A percentile compares a stretch with the other conserved stretches of the same genome.
Evolutionary conservation across 495 filamentous ascomycete species (phyloP).

Genomic region (Daldinia bambusicola): DNA sequence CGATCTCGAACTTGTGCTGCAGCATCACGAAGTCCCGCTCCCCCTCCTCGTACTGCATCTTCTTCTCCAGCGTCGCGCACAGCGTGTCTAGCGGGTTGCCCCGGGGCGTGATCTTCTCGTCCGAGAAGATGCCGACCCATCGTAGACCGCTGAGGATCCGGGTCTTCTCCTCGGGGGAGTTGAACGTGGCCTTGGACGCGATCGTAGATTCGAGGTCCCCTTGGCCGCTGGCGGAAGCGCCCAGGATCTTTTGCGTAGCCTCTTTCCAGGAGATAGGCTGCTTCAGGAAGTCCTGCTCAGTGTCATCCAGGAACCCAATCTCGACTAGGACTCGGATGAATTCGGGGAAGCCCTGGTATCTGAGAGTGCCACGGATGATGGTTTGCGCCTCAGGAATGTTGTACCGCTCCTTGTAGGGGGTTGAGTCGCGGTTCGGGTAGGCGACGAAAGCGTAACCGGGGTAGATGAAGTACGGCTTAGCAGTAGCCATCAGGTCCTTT

Average conservation of each 20-base stretch:
- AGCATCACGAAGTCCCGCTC: slow-evolving; percentile 80
- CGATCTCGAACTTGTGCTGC: slow-evolving; percentile 93
- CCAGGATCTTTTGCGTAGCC: slow-evolving; percentile 77
- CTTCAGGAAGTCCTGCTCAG: slow-evolving; percentile 68
- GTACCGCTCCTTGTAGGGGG: slow-evolving; percentile 86
- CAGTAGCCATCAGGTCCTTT: slow-evolving; percentile 81
- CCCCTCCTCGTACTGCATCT: slow-evolving; percentile 86
- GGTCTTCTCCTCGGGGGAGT: slow-evolving; percentile 74
- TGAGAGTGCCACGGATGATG: slow-evolving; percentile 77
- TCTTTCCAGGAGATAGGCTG: slow-evolving; percentile 79
- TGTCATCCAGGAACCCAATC: slow-evolving; percentile 82
- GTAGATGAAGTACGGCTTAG: slow-evolving; percentile 93
- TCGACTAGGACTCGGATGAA: slow-evolving; percentile 88
- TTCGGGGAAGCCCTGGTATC: slow-evolving; percentile 85
- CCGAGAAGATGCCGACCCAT: slow-evolving; percentile 90
- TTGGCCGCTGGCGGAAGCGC: slow-evolving; percentile 68
- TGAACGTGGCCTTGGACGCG: slow-evolving; percentile 77
- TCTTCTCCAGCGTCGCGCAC: slow-evolving; percentile 88
- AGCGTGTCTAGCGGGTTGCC: slow-evolving; percentile 89
- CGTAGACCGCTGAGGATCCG: slow-evolving; percentile 79
- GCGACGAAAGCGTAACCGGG: slow-evolving; percentile 88
- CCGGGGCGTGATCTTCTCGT: slow-evolving; percentile 73
- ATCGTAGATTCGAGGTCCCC: slow-evolving; percentile 78
- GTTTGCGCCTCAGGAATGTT: slow-evolving; percentile 86
- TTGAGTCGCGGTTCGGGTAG: slow-evolving; percentile 94